Percentiles rank a stretch among this genome's conserved stretches.
Conservation (phyloP, 1,284 basidiomycete genomes). For the Marasmius sp. region DNA sequence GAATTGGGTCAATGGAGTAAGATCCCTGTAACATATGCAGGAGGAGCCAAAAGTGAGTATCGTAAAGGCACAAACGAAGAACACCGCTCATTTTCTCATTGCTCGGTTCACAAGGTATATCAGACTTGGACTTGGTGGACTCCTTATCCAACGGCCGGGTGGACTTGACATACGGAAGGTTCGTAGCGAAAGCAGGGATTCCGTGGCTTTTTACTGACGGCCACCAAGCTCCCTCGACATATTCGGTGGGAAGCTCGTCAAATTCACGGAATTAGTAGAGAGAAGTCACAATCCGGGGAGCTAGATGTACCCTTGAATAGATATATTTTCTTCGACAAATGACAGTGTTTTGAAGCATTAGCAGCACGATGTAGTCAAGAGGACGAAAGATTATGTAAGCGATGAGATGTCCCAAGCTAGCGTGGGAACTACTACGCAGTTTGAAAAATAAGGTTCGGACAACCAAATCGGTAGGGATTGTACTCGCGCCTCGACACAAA, state of each 20-base stretch:
- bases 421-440: constrained; percentile 9
- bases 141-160: constrained; percentile 82
- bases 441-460: constrained; percentile 6
- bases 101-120: constrained; percentile 54
- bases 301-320: too few species aligned
- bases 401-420: too few species aligned
- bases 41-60: constrained; percentile 89
- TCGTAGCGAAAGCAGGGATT: constrained; percentile 17
- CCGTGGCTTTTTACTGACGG: constrained; percentile 1
- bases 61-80: background rate
- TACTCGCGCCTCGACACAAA: background rate
- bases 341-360: background rate
- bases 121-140: constrained; percentile 86
- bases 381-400: background rate
- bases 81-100: constrained; percentile 9
- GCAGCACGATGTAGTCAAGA: background rate
- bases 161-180: constrained; percentile 96
- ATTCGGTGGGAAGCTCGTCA: constrained; percentile 77
- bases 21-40: constrained; percentile 96
- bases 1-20: constrained; percentile 90
- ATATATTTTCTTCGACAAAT: too few species aligned
- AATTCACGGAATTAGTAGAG: constrained; percentile 66
- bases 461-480: background rate
- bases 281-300: constrained; percentile 9
- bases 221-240: constrained; percentile 72